phyloP scores from a whole-genome alignment of 2,329 filamentous ascomycete species.

The Ophiobolus disseminans region DNA sequence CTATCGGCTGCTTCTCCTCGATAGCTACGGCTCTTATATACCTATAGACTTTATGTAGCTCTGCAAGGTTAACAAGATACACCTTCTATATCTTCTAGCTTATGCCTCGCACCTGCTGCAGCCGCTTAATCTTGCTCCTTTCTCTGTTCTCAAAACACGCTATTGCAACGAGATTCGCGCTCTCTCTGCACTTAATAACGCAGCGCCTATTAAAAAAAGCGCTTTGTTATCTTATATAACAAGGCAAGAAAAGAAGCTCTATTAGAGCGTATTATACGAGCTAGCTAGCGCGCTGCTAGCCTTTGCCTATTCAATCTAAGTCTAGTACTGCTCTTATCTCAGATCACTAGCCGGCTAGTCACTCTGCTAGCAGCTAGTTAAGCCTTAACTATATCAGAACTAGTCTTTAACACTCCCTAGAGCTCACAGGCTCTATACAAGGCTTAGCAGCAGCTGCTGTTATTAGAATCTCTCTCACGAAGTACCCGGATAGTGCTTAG shows the following conservation, averaged over 20 bases:
- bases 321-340: conserved; percentile 10
- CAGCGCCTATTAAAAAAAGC: conserved; percentile 18
- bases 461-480: not conserved
- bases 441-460: conserved; percentile 1
- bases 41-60: conserved; percentile 7
- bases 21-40: conserved; percentile 14
- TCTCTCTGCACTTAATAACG: conserved; percentile 14
- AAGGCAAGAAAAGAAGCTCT: conserved; percentile 13
- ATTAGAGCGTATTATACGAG: conserved; percentile 13
- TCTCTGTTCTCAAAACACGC: conserved; percentile 12
- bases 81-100: conserved; percentile 14
- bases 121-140: conserved; percentile 19
- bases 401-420: conserved; percentile 1
- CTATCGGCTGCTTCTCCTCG: conserved; percentile 10
- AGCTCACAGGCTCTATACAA: conserved; percentile 9
- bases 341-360: conserved; percentile 1
- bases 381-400: not conserved
- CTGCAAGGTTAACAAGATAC: conserved; percentile 1
- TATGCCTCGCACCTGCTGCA: conserved; percentile 18
- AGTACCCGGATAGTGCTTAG: conserved; percentile 1
- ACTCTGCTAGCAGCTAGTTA: not conserved
- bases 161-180: conserved; percentile 12
- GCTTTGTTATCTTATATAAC: conserved; percentile 21
- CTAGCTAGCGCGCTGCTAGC: conserved; percentile 17
- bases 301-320: conserved; percentile 16